These are phyloP conservation scores for Pterulicium gracile DNA, from an alignment of 1,284 basidiomycete genomes.

Conservation along the genomic window DNA sequence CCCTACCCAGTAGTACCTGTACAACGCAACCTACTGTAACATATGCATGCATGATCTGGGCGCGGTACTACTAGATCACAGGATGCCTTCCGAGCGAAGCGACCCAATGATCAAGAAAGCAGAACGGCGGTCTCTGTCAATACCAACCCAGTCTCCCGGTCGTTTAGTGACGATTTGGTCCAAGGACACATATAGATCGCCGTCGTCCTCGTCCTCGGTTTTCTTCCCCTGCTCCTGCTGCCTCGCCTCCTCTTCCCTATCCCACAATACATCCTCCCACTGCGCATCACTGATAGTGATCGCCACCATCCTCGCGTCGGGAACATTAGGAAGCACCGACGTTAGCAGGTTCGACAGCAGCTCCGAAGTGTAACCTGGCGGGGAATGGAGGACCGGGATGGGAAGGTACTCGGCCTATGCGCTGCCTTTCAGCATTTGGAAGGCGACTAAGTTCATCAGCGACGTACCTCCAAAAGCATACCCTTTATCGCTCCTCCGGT, in stretches of 20 bases:
- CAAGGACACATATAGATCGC: slow-evolving; percentile 40
- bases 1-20: too few relatives aligned
- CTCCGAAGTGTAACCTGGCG: slow-evolving; percentile 50
- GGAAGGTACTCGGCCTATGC: slow-evolving; percentile 70
- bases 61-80: too few relatives aligned
- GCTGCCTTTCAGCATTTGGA: too few relatives aligned
- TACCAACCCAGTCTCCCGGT: slow-evolving; percentile 60
- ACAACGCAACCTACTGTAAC: too few relatives aligned
- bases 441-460: too few relatives aligned
- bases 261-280: slow-evolving; percentile 71
- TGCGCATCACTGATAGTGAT: slow-evolving; percentile 63
- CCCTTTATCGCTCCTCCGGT: slow-evolving; percentile 65
- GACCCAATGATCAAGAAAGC: slow-evolving; percentile 70
- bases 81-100: slow-evolving; percentile 55
- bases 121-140: slow-evolving; percentile 64
- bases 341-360: slow-evolving; percentile 61
- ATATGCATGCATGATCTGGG: too few relatives aligned
- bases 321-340: slow-evolving; percentile 59
- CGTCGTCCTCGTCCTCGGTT: slow-evolving; percentile 13
- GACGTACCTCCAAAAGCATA: slow-evolving; percentile 64
- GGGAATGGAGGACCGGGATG: slow-evolving; percentile 49
- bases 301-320: slow-evolving; percentile 58
- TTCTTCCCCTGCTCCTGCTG: slow-evolving; percentile 14
- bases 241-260: slow-evolving; percentile 50
- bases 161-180: slow-evolving; percentile 37